Percentiles rank a stretch among this genome's conserved stretches.
Conservation (phyloP, 768 basidiomycete species). For the Rhodosporidiobolus sp. region DNA sequence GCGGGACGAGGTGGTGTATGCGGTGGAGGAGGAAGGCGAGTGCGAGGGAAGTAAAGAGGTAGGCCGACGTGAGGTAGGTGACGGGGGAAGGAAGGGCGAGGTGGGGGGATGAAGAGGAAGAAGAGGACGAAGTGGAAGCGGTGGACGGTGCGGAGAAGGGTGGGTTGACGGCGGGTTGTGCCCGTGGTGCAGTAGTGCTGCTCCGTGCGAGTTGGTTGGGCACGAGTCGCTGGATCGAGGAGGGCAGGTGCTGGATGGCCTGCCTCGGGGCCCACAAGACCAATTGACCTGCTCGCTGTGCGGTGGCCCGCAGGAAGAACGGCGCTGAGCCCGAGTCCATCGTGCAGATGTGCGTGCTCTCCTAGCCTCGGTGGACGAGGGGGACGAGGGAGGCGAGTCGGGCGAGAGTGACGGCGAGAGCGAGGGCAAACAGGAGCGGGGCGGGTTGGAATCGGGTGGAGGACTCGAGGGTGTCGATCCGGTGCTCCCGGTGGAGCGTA, state of each 20-base stretch:
- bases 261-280: background rate
- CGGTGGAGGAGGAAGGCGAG: conserved; percentile 36
- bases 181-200: background rate
- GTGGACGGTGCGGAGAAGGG: background rate
- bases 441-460: too few relatives aligned
- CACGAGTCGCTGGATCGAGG: background rate
- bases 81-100: conserved; percentile 6
- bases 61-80: conserved; percentile 26
- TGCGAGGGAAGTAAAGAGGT: conserved; percentile 25
- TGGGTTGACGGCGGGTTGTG: background rate
- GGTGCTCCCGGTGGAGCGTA: too few relatives aligned
- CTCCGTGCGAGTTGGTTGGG: background rate
- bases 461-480: too few relatives aligned
- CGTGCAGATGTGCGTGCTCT: background rate
- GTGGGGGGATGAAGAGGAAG: background rate
- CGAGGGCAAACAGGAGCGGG: too few relatives aligned
- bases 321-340: background rate
- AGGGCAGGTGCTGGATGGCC: background rate
- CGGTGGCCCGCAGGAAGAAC: background rate
- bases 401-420: too few relatives aligned
- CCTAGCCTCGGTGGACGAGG: too few relatives aligned
- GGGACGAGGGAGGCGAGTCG: too few relatives aligned
- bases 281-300: background rate
- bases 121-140: background rate
- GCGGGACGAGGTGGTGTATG: conserved; percentile 35